phyloP scores from a whole-genome alignment of 257 asterid species.

The Gardenia jasminoides region DNA sequence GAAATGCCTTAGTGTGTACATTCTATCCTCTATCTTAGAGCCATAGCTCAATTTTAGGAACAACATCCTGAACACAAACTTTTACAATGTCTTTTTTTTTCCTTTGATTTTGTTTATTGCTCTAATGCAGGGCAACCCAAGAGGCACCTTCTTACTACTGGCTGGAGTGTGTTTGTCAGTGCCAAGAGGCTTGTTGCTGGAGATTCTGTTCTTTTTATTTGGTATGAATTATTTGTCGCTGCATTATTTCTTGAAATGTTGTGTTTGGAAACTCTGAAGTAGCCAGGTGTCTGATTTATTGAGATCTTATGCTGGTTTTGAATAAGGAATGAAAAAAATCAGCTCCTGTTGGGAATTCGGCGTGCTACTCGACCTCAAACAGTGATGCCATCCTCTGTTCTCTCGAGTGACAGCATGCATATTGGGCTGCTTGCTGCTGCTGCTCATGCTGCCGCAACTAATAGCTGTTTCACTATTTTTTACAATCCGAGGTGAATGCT shows the following conservation, averaged over 20 bases:
- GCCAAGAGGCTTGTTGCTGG: constrained; percentile 60
- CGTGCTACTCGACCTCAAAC: constrained; percentile 94
- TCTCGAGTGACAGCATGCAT: constrained; percentile 98
- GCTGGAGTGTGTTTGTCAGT: constrained; percentile 62
- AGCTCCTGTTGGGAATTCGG: constrained; percentile 91
- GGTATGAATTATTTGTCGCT: constrained; percentile 36
- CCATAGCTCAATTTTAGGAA: not conserved
- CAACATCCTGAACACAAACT: not conserved
- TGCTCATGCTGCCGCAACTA: constrained; percentile 98
- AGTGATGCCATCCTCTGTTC: constrained; percentile 97
- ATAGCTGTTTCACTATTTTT: constrained; percentile 94
- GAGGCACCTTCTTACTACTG: constrained; percentile 56
- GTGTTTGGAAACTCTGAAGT: not conserved
- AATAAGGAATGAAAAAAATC: constrained; percentile 88
- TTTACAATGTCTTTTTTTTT: not conserved
- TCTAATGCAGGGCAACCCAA: constrained; percentile 52
- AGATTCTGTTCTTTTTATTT: constrained; percentile 53
- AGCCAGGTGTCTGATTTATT: not conserved
- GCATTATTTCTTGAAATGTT: not conserved
- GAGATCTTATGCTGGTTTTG: constrained; percentile 11
- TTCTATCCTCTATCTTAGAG: not conserved
- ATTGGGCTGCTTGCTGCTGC: constrained; percentile 98
- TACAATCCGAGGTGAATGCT: constrained; percentile 72
- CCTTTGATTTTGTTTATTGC: constrained; percentile 3
- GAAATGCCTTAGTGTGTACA: not conserved